phyloP scores from a whole-genome alignment of 2,329 filamentous ascomycete species.

The Arachnopeziza araneosa region DNA sequence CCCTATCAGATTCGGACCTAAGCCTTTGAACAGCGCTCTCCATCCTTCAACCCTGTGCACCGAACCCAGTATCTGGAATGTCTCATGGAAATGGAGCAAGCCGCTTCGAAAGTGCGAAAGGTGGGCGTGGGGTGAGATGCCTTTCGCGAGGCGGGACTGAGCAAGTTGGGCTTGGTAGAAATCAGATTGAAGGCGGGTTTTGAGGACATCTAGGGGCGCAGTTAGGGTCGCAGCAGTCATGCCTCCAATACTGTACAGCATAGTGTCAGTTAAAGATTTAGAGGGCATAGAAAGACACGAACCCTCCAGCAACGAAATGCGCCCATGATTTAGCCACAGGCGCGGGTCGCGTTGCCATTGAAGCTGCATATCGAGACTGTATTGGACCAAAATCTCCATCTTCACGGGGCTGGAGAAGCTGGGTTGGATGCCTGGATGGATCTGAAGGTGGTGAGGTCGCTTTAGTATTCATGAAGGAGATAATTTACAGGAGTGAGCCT shows the following conservation, averaged over 20 bases:
- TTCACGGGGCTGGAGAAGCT: slow-evolving; percentile 54
- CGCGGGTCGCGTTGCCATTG: slow-evolving; percentile 32
- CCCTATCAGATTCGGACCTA: slow-evolving; percentile 84
- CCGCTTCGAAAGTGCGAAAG: slow-evolving; percentile 62
- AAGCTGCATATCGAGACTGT: slow-evolving; percentile 34
- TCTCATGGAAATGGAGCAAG: slow-evolving; percentile 74
- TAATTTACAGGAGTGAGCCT: slow-evolving; percentile 6
- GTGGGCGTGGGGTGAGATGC: slow-evolving; percentile 43
- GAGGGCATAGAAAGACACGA: slow-evolving; percentile 30
- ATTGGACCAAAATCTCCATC: slow-evolving; percentile 49
- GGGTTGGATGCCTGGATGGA: slow-evolving; percentile 12
- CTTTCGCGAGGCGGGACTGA: slow-evolving; percentile 54
- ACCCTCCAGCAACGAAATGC: slow-evolving; percentile 89
- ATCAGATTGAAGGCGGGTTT: slow-evolving; percentile 88
- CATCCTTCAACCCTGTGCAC: slow-evolving; percentile 79
- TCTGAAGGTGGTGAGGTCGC: slow-evolving; percentile 11
- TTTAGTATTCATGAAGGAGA: slow-evolving; percentile 27
- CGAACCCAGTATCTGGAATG: slow-evolving; percentile 74
- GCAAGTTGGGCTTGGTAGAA: slow-evolving; percentile 84
- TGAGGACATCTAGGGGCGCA: slow-evolving; percentile 87
- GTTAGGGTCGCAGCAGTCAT: slow-evolving; percentile 93
- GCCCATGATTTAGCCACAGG: slow-evolving; percentile 77
- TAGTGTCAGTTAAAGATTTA: slow-evolving; percentile 4
- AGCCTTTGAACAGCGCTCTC: slow-evolving; percentile 85
- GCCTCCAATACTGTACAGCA: slow-evolving; percentile 62